Percentiles rank a stretch among this genome's conserved stretches.
These are phyloP conservation scores for Juncus effusus DNA, from an alignment of 176 grass and related monocot genomes.

Conservation along the genomic window DNA sequence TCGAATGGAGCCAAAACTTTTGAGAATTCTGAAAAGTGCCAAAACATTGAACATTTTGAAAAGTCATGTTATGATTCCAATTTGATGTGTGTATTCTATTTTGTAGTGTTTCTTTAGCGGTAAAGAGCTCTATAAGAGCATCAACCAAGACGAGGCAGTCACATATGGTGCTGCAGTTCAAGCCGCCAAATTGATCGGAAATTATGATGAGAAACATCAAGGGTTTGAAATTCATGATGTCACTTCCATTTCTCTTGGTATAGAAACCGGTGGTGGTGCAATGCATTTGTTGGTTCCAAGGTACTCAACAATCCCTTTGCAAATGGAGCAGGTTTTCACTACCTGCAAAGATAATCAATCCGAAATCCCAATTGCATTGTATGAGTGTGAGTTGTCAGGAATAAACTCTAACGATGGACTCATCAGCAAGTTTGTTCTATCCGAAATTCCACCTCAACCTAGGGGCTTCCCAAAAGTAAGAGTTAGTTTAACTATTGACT, in stretches of 20 bases:
- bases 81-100: too few species aligned
- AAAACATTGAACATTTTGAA: background rate
- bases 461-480: background rate
- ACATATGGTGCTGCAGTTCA: constrained; percentile 72
- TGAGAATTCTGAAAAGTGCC: too few species aligned
- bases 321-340: constrained; percentile 77
- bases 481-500: constrained; percentile 3
- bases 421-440: constrained; percentile 33
- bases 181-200: constrained; percentile 62
- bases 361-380: constrained; percentile 67
- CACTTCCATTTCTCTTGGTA: constrained; percentile 65
- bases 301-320: constrained; percentile 72
- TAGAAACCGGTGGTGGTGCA: constrained; percentile 64
- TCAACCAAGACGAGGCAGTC: constrained; percentile 89
- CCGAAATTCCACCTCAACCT: constrained; percentile 5
- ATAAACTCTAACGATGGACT: constrained; percentile 75
- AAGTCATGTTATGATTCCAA: too few species aligned
- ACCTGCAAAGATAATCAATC: constrained; percentile 74
- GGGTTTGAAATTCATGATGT: constrained; percentile 77
- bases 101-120: constrained; percentile 60
- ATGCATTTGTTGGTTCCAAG: constrained; percentile 64
- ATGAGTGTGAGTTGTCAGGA: constrained; percentile 63
- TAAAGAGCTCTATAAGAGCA: constrained; percentile 91
- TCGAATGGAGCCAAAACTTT: too few species aligned
- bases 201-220: constrained; percentile 66